Conservation (phyloP, 2,329 filamentous ascomycete species). For the Scedosporium aurantiacum region DNA sequence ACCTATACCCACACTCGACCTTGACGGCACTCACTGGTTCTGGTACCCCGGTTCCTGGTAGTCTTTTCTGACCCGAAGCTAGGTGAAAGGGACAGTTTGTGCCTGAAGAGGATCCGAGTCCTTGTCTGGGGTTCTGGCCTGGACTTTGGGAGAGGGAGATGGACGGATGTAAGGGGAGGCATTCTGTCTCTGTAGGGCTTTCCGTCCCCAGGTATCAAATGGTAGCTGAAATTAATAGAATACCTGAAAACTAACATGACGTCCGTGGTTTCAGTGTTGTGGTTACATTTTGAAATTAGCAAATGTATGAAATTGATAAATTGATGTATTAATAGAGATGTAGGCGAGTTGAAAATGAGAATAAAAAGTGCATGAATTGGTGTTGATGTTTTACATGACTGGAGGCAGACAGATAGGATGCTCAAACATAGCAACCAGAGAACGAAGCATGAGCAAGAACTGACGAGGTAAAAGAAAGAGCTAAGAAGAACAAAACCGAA, state of each 20-base stretch:
- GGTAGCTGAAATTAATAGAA: conserved; percentile 1
- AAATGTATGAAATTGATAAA: no score
- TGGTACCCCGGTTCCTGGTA: not conserved
- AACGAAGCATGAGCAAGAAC: not conserved
- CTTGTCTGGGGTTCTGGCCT: conserved; percentile 3
- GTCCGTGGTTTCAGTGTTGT: not conserved
- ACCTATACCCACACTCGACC: conserved; percentile 6
- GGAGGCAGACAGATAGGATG: not conserved
- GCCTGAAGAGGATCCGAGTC: not conserved
- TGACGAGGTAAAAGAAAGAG: not conserved
- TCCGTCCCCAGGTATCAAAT: not conserved
- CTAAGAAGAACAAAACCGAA: not conserved
- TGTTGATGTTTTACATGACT: no score
- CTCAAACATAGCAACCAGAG: not conserved
- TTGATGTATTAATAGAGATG: no score
- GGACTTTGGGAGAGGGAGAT: not conserved
- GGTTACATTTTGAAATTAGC: no score
- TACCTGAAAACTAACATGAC: not conserved
- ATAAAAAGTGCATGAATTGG: no score
- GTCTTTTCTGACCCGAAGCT: no score
- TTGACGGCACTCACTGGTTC: not conserved
- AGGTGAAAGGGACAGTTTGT: not conserved
- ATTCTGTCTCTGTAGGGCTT: not conserved
- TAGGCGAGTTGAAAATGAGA: no score
- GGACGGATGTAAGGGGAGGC: not conserved